Conservation (phyloP, 768 basidiomycete genomes). For the Pisolithus orientalis region DNA sequence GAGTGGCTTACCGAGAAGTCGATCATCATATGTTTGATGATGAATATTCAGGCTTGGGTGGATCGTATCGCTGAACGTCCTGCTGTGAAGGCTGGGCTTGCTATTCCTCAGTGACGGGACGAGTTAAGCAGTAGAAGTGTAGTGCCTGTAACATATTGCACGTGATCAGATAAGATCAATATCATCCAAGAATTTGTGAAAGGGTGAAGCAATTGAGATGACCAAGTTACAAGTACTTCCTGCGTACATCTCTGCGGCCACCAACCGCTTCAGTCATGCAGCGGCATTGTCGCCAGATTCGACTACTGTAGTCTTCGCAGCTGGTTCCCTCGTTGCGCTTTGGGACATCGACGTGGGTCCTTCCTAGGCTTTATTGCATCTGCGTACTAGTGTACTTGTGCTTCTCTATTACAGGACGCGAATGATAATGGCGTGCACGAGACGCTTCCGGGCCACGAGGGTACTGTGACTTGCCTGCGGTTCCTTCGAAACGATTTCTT, state of each 20-base stretch:
- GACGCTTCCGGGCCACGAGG: conserved; percentile 73
- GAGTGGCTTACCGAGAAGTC: not conserved
- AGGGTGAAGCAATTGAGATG: conserved; percentile 5
- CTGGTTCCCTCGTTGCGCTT: conserved; percentile 48
- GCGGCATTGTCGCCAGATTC: conserved; percentile 30
- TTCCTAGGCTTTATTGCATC: not conserved
- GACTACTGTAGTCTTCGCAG: conserved; percentile 48
- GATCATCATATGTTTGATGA: not conserved
- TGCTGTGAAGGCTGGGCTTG: conserved; percentile 18
- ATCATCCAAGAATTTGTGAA: no score
- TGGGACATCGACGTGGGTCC: conserved; percentile 50
- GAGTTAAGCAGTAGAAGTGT: not conserved
- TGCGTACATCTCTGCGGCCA: conserved; percentile 41
- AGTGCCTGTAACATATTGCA: not conserved
- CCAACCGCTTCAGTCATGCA: conserved; percentile 39
- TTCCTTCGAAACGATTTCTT: conserved; percentile 52
- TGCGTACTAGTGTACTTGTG: conserved; percentile 3
- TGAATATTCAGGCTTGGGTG: conserved; percentile 21
- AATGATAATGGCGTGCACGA: conserved; percentile 49
- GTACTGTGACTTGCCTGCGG: conserved; percentile 69
- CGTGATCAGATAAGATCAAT: conserved; percentile 1
- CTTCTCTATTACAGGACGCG: conserved; percentile 35
- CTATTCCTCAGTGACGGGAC: conserved; percentile 5
- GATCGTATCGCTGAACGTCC: conserved; percentile 20
- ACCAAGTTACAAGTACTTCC: conserved; percentile 11